Base-by-base conservation (phyloP, 352 stramenopile species). In the Phytopythium kandeliae region DNA sequence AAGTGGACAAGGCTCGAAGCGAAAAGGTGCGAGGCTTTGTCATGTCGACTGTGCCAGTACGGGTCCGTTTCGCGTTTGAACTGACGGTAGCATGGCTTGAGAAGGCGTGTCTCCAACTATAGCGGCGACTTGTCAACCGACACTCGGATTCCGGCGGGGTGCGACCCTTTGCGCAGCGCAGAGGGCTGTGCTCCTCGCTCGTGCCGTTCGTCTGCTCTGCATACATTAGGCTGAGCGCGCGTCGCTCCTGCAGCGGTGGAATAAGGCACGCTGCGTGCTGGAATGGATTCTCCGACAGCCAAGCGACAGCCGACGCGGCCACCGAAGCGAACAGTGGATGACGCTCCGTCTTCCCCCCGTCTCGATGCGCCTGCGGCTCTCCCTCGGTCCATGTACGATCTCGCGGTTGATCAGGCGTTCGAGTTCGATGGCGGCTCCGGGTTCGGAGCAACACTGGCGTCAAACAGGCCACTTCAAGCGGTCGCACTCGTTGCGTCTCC, bases 401-500 rank as follows among this genome's bases (percentile, higher is more conserved):
- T 89, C 33, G 67, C 63, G 13, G 41, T 87, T 30, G 74, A 89
- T 44, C 60, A 69, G 12, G 70, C 78, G 21, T 89, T 85, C 46
- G 78, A 87, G 63, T 87, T 89, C 54, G 70, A 87, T 43, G 78
- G 78, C 7, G 78, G 78, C 17, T 77, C 74, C 0, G 75, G 71
- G 2, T 89, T 89, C 45, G 78, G 78, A 8, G 31, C 44, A 1
- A 83, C 78, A n/a, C 48, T 87, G 33, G 43, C 58, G 25, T 87
- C 78, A 2, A 89, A 77, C 45, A 74, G 67, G 7, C 78, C 78
- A 12, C 62, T 87, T 26, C 54, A 70, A 3, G 78, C 74, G 9
- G 53, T 72, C 19, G 16, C 58, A 35, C 52, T 56, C 24, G 45
- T 42, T 8, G n/a, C 48, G 13, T 51, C 37, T n/a, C 40, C 42